Base-by-base conservation (phyloP, 2,329 filamentous ascomycete genomes). In the Teratosphaeriaceae sp. region DNA sequence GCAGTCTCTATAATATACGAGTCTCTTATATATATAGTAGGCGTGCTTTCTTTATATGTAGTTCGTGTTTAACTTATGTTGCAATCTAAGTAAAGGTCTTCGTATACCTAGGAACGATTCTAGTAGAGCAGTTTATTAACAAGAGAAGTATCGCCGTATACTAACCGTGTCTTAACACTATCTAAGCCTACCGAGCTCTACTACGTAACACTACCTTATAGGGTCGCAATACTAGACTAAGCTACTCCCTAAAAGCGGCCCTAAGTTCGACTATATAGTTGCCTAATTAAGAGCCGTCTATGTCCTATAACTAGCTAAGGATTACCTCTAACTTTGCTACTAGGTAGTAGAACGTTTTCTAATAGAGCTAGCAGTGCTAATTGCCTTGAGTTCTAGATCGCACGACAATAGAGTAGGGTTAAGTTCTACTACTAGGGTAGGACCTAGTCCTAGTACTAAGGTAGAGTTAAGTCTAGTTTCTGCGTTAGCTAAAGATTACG, bases 401-500 rank as follows among this genome's bases (percentile, higher is more conserved):
- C 29, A 31, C 13, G 13, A 31, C 29, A 31, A 7, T n/a, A n/a
- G 18, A 16, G 29, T n/a, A 31, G 29, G 29, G 29, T 31, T 16
- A 15, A 31, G 29, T 31, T 31, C 13, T 31, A 16, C 29, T n/a
- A 31, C 29, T 15, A 16, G 18, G 29, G 29, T 16, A 31, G 29
- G 29, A 31, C 29, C 29, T n/a, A 31, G 29, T 15, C 29, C 29
- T 31, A n/a, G 29, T 31, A n/a, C 29, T n/a, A n/a, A 31, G 29
- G 13, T 16, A 31, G 29, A 15, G 9, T 31, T n/a, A 31, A 31
- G 29, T 31, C 29, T n/a, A 31, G 5, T 31, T 16, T 31, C 29
- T 31, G 13, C 29, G 29, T 31, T n/a, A 31, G 29, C 29, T 31
- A n/a, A 31, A 31, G 29, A 31, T 15, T n/a, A 31, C 13, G 13